Conservation (phyloP, 805 yeast species). For the Ogataea philodendri region DNA sequence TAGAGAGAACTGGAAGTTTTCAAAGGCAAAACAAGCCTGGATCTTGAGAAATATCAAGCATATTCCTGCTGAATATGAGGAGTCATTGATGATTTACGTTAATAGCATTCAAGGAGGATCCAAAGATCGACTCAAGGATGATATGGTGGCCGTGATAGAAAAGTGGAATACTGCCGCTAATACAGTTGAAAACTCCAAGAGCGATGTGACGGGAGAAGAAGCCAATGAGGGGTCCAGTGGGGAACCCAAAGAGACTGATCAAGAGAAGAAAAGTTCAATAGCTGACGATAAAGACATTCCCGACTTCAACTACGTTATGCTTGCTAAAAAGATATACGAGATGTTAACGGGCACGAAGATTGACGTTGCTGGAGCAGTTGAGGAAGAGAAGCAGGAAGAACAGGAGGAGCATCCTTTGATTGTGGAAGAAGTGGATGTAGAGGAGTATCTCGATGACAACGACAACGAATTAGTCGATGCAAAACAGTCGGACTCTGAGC, state of each 20-base stretch:
- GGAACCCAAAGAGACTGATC: conserved; percentile 14
- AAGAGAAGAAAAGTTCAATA: conserved; percentile 14
- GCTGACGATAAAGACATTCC: conserved; percentile 22
- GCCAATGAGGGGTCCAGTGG: conserved; percentile 30
- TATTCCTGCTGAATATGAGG: conserved; percentile 54
- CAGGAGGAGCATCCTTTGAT: conserved; percentile 28
- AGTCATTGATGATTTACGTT: conserved; percentile 49
- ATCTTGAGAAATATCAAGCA: conserved; percentile 57
- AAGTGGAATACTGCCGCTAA: conserved; percentile 57
- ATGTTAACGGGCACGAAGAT: conserved; percentile 38
- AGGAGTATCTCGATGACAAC: conserved; percentile 32
- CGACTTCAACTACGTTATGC: conserved; percentile 39
- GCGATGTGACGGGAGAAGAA: conserved; percentile 22
- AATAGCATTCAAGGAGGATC: conserved; percentile 71
- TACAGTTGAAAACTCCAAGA: conserved; percentile 41
- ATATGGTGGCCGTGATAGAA: conserved; percentile 44
- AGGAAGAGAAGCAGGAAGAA: conserved; percentile 10
- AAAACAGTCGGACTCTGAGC: no score
- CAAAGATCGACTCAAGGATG: conserved; percentile 51
- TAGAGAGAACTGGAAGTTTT: conserved; percentile 70
- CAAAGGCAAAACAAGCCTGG: conserved; percentile 88
- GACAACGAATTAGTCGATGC: conserved; percentile 25
- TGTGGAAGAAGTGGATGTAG: conserved; percentile 44
- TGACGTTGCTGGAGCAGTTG: conserved; percentile 33
- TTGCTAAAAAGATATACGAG: conserved; percentile 39